Evolutionary conservation across 2,329 filamentous ascomycete species (phyloP).

Genomic region (Mycosphaerella sp.): DNA sequence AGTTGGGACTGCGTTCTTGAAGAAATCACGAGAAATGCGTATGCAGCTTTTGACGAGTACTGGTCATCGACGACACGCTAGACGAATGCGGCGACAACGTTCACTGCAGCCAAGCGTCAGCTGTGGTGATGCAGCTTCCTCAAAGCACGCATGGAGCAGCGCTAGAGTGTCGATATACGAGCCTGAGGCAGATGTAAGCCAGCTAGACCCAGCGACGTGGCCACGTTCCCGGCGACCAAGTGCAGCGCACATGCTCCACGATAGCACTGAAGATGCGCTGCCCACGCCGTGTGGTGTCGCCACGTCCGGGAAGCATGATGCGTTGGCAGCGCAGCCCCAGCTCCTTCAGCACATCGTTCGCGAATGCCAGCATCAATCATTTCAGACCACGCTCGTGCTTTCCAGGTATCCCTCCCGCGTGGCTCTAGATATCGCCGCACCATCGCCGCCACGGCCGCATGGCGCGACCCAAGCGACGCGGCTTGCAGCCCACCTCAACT

Average conservation of each 20-base stretch:
- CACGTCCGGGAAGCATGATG: slow-evolving; percentile 36
- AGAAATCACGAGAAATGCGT: slow-evolving; percentile 4
- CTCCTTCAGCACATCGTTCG: slow-evolving; percentile 61
- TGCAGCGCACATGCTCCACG: neutral
- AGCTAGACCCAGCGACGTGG: neutral
- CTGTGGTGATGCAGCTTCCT: slow-evolving; percentile 3
- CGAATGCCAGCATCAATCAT: neutral
- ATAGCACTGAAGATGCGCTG: neutral
- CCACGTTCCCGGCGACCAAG: neutral
- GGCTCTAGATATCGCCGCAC: neutral
- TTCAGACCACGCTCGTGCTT: neutral
- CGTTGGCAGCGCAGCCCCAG: slow-evolving; percentile 59
- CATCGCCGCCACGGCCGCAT: neutral
- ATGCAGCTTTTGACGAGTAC: slow-evolving; percentile 11
- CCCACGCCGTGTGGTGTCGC: no score
- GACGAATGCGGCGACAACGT: neutral
- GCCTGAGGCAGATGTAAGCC: neutral
- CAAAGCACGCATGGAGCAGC: neutral
- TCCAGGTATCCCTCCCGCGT: neutral
- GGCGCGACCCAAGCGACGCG: neutral
- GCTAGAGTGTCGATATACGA: neutral
- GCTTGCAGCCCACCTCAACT: neutral
- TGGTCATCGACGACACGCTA: slow-evolving; percentile 8
- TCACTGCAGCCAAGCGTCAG: slow-evolving; percentile 2
- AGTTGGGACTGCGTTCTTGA: slow-evolving; percentile 55